These are phyloP conservation scores for Sherardia arvensis DNA, from an alignment of 257 asterid species.

Conservation along the genomic window DNA sequence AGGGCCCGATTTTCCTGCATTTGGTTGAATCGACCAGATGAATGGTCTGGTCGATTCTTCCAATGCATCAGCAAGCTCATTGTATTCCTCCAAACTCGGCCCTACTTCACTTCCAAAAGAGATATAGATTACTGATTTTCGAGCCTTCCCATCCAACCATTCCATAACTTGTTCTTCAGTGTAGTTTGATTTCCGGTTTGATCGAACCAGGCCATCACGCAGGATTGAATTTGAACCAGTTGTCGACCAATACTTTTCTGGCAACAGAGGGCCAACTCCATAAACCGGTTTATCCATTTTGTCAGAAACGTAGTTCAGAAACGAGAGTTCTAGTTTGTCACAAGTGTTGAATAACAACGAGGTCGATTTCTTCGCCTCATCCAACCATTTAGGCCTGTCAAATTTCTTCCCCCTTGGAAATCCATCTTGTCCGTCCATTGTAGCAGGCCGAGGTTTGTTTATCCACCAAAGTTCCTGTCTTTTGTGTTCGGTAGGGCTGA, in stretches of 20 bases:
- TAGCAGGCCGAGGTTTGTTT: too few relatives aligned
- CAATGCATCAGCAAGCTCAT: slow-evolving; percentile 38
- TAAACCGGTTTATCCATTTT: slow-evolving; percentile 35
- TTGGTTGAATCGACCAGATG: slow-evolving; percentile 67
- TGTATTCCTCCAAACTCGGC: slow-evolving; percentile 48
- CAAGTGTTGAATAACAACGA: slow-evolving; percentile 55
- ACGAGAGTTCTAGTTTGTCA: slow-evolving; percentile 39
- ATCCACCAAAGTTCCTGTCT: slow-evolving; percentile 15
- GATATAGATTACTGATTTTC: slow-evolving; percentile 46
- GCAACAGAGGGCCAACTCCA: slow-evolving; percentile 59
- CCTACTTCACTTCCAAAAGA: slow-evolving; percentile 73
- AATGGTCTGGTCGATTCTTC: slow-evolving; percentile 37
- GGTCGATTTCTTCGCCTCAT: slow-evolving; percentile 35
- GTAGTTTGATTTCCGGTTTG: slow-evolving; percentile 39
- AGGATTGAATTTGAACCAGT: slow-evolving; percentile 19
- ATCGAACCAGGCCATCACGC: slow-evolving; percentile 34
- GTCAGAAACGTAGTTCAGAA: slow-evolving; percentile 32
- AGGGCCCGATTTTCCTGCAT: slow-evolving; percentile 38
- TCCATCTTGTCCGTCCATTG: slow-evolving; percentile 5
- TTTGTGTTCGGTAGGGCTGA: slow-evolving; percentile 30
- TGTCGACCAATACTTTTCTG: slow-evolving; percentile 46
- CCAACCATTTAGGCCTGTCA: slow-evolving; percentile 41
- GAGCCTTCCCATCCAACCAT: slow-evolving; percentile 54
- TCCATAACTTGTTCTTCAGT: slow-evolving; percentile 49
- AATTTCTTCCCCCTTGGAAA: slow-evolving; percentile 34